A percentile compares a stretch with the other conserved stretches of the same genome.
phyloP scores from a whole-genome alignment of 1,139 yeast species.

The Arxiozyma telluris region DNA sequence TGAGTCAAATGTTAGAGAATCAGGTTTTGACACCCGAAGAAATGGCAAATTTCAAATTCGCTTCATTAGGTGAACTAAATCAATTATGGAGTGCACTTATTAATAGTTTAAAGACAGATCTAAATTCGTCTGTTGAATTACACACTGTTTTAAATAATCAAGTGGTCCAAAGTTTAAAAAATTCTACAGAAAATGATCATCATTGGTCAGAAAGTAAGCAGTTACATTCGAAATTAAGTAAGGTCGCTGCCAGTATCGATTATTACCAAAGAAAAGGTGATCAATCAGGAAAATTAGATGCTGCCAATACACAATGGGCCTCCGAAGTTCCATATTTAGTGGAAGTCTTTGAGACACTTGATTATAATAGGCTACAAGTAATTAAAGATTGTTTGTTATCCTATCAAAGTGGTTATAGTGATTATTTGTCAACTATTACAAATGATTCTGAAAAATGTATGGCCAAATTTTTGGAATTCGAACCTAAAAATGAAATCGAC shows the following conservation, averaged over 20 bases:
- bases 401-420: conserved; percentile 55
- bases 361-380: conserved; percentile 54
- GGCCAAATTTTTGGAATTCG: conserved; percentile 53
- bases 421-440: conserved; percentile 39
- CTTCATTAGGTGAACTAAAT: conserved; percentile 46
- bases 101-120: conserved; percentile 44
- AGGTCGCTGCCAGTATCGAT: conserved; percentile 30
- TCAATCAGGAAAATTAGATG: conserved; percentile 10
- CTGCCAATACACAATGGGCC: conserved; percentile 45
- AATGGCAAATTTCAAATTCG: conserved; percentile 35
- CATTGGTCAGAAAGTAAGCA: conserved; percentile 39
- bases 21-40: conserved; percentile 31
- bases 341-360: conserved; percentile 68
- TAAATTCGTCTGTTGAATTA: conserved; percentile 43
- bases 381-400: conserved; percentile 61
- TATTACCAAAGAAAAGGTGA: conserved; percentile 4
- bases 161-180: conserved; percentile 46
- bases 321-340: conserved; percentile 70
- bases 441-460: conserved; percentile 57
- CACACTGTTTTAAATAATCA: conserved; percentile 48
- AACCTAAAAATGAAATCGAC: conserved; percentile 48
- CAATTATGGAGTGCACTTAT: conserved; percentile 53
- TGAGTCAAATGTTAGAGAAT: conserved; percentile 28
- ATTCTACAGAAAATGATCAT: conserved; percentile 45
- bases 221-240: conserved; percentile 35